phyloP scores from a whole-genome alignment of 257 asterid genomes.

The Jasminum sambac region DNA sequence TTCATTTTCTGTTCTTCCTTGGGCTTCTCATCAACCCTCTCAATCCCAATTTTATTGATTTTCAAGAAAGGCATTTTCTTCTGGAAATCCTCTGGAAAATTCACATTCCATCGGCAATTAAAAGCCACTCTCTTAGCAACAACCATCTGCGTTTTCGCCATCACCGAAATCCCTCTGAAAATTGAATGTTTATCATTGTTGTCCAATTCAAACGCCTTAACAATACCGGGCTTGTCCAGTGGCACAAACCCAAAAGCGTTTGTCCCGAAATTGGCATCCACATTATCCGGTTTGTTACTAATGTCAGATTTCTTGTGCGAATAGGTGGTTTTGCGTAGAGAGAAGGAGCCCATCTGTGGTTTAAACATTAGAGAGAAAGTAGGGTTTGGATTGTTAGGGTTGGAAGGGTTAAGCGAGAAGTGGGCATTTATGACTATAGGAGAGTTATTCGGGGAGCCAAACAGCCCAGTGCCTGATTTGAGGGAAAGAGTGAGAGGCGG shows the following conservation, averaged over 20 bases:
- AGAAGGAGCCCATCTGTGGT: slow-evolving; percentile 76
- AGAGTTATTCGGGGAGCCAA: slow-evolving; percentile 77
- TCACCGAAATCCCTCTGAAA: slow-evolving; percentile 54
- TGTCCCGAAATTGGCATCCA: slow-evolving; percentile 27
- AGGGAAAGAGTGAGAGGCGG: slow-evolving; percentile 65
- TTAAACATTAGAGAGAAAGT: slow-evolving; percentile 67
- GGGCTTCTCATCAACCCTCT: slow-evolving; percentile 44
- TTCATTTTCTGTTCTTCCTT: slow-evolving; percentile 37
- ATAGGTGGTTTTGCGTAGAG: slow-evolving; percentile 59
- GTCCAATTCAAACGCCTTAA: slow-evolving; percentile 45
- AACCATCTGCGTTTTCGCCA: slow-evolving; percentile 64
- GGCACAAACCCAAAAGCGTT: slow-evolving; percentile 65
- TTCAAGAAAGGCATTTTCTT: slow-evolving; percentile 55
- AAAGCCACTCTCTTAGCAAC: slow-evolving; percentile 45
- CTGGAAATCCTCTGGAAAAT: slow-evolving; percentile 51
- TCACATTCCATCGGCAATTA: slow-evolving; percentile 70
- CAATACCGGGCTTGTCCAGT: slow-evolving; percentile 46
- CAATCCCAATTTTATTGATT: slow-evolving; percentile 68
- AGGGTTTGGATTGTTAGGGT: slow-evolving; percentile 51
- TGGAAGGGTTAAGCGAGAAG: slow-evolving; percentile 65
- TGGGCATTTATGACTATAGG: slow-evolving; percentile 75
- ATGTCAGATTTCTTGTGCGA: slow-evolving; percentile 32
- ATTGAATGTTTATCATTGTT: slow-evolving; percentile 38
- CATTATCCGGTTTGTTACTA: slow-evolving; percentile 25
- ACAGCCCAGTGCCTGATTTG: slow-evolving; percentile 82